These are phyloP conservation scores for Alternaria sp. DNA, from an alignment of 2,329 filamentous ascomycete genomes.

Conservation along the genomic window DNA sequence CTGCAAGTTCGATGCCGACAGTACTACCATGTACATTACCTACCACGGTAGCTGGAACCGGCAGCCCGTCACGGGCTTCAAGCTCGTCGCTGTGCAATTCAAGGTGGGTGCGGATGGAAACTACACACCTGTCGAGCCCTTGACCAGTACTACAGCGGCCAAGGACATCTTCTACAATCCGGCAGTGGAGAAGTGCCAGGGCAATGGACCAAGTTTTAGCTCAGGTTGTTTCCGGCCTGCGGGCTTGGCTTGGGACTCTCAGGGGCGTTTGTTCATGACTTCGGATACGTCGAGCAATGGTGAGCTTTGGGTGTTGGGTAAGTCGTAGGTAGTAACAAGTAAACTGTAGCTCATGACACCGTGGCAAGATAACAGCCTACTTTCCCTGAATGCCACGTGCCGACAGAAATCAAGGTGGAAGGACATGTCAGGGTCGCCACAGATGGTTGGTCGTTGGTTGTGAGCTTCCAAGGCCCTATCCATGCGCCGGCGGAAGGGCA, in stretches of 20 bases:
- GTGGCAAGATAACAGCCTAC: background rate
- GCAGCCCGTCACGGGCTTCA: slow-evolving; percentile 59
- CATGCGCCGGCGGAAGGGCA: slow-evolving; percentile 7
- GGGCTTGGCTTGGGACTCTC: slow-evolving; percentile 60
- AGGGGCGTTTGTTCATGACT: slow-evolving; percentile 67
- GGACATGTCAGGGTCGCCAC: background rate
- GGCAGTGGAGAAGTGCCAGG: slow-evolving; percentile 62
- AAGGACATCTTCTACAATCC: slow-evolving; percentile 65
- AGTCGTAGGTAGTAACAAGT: slow-evolving; percentile 27
- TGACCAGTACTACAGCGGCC: slow-evolving; percentile 59
- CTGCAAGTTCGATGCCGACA: slow-evolving; percentile 69
- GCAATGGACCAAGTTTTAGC: slow-evolving; percentile 43
- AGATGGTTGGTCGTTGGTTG: slow-evolving; percentile 1
- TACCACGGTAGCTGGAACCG: slow-evolving; percentile 76
- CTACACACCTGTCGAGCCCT: slow-evolving; percentile 53
- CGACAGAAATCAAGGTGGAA: background rate
- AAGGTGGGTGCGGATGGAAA: slow-evolving; percentile 48
- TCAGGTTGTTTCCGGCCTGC: slow-evolving; percentile 68
- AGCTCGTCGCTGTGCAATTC: slow-evolving; percentile 58
- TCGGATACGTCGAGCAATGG: slow-evolving; percentile 37
- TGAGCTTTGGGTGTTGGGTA: slow-evolving; percentile 45
- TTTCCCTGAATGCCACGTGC: slow-evolving; percentile 12
- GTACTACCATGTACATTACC: slow-evolving; percentile 67
- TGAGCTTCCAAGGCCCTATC: background rate
- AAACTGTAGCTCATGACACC: background rate